phyloP scores from a whole-genome alignment of 164 flowering plant species.

The Magnolia changhungtana region DNA sequence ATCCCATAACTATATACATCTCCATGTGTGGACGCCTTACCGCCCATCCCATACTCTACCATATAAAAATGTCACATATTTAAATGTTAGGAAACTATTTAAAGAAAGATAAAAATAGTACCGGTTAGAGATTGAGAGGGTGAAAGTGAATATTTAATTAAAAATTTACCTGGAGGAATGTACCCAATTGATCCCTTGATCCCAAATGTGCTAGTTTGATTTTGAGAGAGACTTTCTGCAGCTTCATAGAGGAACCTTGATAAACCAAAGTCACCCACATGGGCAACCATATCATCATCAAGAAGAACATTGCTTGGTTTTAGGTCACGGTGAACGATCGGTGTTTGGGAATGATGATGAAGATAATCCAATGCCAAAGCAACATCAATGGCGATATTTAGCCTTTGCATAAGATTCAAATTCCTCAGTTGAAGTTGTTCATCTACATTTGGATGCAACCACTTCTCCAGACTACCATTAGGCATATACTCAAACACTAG shows the following conservation, averaged over 20 bases:
- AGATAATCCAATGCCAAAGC: constrained; percentile 34
- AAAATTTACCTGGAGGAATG: constrained; percentile 35
- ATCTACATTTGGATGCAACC: constrained; percentile 4
- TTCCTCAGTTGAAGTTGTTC: not conserved
- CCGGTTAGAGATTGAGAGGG: too few species aligned
- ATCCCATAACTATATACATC: constrained; percentile 4
- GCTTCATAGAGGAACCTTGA: constrained; percentile 19
- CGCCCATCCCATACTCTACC: not conserved
- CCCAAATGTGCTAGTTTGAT: constrained; percentile 17
- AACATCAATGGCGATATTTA: constrained; percentile 23
- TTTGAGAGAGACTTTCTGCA: not conserved
- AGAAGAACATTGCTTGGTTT: constrained; percentile 38
- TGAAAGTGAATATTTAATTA: not conserved
- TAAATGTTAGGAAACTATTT: not conserved
- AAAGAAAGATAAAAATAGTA: not conserved
- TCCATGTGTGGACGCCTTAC: not conserved
- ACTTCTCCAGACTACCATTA: not conserved
- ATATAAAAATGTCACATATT: not conserved
- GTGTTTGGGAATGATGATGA: constrained; percentile 19
- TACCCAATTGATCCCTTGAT: constrained; percentile 38
- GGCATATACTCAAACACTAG: not conserved
- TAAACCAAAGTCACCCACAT: constrained; percentile 37
- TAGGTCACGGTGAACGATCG: constrained; percentile 31
- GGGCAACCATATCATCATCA: constrained; percentile 27
- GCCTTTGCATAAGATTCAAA: not conserved